Evolutionary conservation across 2,329 filamentous ascomycete genomes (phyloP).

Genomic region (Colletotrichum sp.): DNA sequence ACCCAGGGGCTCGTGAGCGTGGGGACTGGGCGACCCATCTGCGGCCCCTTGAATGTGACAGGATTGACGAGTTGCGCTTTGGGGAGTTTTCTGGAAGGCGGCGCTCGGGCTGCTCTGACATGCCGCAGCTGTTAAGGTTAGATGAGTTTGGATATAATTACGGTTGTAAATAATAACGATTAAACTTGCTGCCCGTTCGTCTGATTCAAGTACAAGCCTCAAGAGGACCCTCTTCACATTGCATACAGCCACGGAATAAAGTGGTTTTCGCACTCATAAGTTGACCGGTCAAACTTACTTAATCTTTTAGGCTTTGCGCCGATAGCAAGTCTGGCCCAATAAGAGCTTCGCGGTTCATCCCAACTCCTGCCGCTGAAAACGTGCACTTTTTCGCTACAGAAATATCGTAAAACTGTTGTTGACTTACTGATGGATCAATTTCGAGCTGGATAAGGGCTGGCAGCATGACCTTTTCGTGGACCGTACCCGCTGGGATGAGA

Average conservation of each 20-base stretch:
- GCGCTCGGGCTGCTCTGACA: background rate
- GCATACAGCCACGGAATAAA: background rate
- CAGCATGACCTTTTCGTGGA: background rate
- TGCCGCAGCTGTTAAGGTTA: background rate
- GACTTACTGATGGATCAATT: background rate
- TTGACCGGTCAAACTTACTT: background rate
- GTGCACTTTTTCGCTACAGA: background rate
- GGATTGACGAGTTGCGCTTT: background rate
- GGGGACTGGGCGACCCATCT: background rate
- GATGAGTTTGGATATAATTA: background rate
- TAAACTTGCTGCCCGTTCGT: background rate
- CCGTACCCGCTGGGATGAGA: background rate
- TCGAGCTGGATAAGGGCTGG: background rate
- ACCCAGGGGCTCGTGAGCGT: background rate
- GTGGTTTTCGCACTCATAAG: background rate
- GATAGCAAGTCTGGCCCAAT: background rate
- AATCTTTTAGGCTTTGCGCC: background rate
- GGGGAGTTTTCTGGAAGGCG: background rate
- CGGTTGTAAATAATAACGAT: background rate
- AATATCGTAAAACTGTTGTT: background rate
- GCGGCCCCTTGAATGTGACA: background rate
- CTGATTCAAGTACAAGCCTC: background rate
- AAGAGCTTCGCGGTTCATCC: background rate
- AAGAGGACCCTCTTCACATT: background rate
- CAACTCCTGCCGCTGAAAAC: background rate